Base-by-base conservation (phyloP, 352 stramenopile species). In the Globisporangium echinulatum region DNA sequence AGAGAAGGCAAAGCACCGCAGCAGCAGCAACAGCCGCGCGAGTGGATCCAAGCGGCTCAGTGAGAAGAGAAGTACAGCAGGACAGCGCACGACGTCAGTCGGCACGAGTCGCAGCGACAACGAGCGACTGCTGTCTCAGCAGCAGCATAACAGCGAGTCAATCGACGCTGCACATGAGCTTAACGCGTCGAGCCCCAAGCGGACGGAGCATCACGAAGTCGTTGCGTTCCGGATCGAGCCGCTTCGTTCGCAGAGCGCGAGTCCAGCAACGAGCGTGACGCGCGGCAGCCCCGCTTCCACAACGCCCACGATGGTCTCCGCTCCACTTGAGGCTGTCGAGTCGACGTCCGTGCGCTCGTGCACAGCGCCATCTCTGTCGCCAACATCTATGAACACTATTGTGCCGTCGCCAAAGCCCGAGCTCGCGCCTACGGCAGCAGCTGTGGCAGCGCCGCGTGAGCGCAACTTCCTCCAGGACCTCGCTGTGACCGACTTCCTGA, bases 401-500 rank as follows among this genome's bases (percentile, higher is more conserved):
- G 17, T 17, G 9, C 25, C 17, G 40, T 14, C 5, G 6, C 25
- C 39, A 11, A 46, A 54, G 14, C 44, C 48, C 6, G 7, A n/a
- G 7, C 39, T 7, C 43, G 5, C 15, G 15, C n/a, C 46, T 13
- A 8, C 40, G 11, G 7, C 7, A 8, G 11, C 40, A 8, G 40
- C 40, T 13, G 40, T 44, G 11, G 40, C 40, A 14, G n/a, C 46
- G 15, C 6, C 46, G 17, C 46, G 46, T 9, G 79, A 88, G 60
- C 70, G 62, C 54, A 63, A 49, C 4, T 94, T 94, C 33, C 63
- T 94, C 33, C 75, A 85, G 19, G 70, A 78, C 2, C 58, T 94
- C 9, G 80, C 79, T 0, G 77, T 92, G 14, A 70, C 66, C 0
- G 74, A 94, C 39, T 94, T 94, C 46, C 52, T 90, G 7, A 87